Evolutionary conservation across 73 alveolate species (phyloP).

Genomic region (Vitrella brassicaformis): DNA sequence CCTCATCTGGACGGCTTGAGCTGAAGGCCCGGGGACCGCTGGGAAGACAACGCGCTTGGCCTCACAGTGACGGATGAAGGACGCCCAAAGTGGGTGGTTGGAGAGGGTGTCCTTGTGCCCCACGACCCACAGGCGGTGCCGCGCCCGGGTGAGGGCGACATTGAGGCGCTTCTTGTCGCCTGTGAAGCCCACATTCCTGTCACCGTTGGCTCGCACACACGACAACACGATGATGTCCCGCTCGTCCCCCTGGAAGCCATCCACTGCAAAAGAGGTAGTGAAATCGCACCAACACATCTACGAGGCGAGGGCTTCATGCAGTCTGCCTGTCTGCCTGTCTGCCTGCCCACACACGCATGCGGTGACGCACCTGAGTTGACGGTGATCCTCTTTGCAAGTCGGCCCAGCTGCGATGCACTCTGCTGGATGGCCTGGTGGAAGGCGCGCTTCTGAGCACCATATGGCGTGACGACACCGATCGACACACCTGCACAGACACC

Average conservation of each 20-base stretch:
- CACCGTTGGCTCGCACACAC: constrained; percentile 59
- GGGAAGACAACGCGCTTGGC: too few relatives aligned
- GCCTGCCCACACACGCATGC: constrained; percentile 16
- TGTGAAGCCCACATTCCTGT: constrained; percentile 67
- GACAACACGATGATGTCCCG: constrained; percentile 70
- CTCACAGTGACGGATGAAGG: too few relatives aligned
- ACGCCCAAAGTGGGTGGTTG: too few relatives aligned
- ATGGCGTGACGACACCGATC: constrained; percentile 56
- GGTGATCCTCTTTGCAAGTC: constrained; percentile 29
- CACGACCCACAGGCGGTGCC: constrained; percentile 21
- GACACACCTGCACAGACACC: too few relatives aligned
- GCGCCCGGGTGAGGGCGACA: constrained; percentile 70
- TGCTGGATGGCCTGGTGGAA: too few relatives aligned
- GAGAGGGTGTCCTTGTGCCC: constrained; percentile 9
- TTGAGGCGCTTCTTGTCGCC: constrained; percentile 74
- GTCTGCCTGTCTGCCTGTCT: neutral
- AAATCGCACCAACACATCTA: too few relatives aligned
- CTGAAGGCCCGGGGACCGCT: too few relatives aligned
- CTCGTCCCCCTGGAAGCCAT: constrained; percentile 82
- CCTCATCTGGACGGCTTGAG: too few relatives aligned
- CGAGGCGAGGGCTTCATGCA: too few relatives aligned
- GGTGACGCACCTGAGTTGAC: constrained; percentile 22
- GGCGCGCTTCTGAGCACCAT: constrained; percentile 43
- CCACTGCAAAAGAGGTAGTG: too few relatives aligned
- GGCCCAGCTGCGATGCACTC: too few relatives aligned